Percentiles rank a stretch among this genome's conserved stretches.
Evolutionary conservation across 257 asterid genomes (phyloP).

Genomic region (Penstemon barbatus): DNA sequence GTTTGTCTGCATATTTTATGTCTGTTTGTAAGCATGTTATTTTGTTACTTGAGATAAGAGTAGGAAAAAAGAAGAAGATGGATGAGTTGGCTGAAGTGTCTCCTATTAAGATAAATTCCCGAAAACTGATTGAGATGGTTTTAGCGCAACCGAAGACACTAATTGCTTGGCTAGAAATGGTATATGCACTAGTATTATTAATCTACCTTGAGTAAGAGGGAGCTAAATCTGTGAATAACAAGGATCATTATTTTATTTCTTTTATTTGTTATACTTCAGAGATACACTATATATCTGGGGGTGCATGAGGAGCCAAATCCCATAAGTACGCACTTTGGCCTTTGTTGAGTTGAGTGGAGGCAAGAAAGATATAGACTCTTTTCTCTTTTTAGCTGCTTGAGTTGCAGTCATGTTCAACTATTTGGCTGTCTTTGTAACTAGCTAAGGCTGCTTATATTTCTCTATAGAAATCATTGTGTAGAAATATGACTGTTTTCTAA

Average conservation of each 20-base stretch:
- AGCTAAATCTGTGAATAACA: not conserved
- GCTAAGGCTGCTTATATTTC: constrained; percentile 13
- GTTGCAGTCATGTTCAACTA: not conserved
- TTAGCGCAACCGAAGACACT: not conserved
- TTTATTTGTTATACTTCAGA: constrained; percentile 1
- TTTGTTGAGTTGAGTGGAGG: constrained; percentile 15
- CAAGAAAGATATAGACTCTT: not conserved
- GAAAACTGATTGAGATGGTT: too few species aligned
- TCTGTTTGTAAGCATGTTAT: constrained; percentile 3
- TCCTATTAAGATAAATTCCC: too few species aligned
- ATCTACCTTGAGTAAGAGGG: not conserved
- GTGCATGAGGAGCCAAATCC: constrained; percentile 6
- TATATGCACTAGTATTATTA: not conserved
- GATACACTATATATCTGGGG: constrained; percentile 11
- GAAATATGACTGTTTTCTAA: constrained; percentile 27
- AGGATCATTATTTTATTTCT: not conserved
- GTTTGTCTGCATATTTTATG: not conserved
- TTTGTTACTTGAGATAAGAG: too few species aligned
- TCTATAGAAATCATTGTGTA: constrained; percentile 1
- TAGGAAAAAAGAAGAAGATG: too few species aligned
- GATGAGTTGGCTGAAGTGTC: too few species aligned
- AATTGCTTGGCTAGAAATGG: not conserved
- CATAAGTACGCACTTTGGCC: not conserved
- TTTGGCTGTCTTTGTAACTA: not conserved
- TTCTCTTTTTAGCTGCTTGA: not conserved